Percentiles rank a stretch among this genome's conserved stretches.
Evolutionary conservation across 2,329 filamentous ascomycete genomes (phyloP).

Genomic region (Aphanoascus verrucosus): DNA sequence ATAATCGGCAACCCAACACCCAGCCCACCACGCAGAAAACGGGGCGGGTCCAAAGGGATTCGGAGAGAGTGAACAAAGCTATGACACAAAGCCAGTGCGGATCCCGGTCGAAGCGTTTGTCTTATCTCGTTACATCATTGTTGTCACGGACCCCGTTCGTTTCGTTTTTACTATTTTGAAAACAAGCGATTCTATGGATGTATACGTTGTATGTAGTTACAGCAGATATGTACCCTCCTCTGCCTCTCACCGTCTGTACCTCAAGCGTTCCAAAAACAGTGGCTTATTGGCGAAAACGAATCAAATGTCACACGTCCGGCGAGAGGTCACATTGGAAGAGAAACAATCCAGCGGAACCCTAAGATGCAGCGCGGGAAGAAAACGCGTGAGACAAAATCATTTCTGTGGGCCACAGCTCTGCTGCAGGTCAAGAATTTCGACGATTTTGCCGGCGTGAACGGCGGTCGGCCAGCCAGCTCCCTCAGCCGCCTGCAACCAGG

Average conservation of each 20-base stretch:
- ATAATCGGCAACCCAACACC: neutral
- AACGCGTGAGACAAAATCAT: too few relatives aligned
- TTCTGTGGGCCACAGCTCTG: too few relatives aligned
- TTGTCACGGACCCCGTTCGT: neutral
- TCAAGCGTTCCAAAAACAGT: neutral
- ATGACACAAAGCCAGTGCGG: neutral
- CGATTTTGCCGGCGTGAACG: too few relatives aligned
- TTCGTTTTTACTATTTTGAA: neutral
- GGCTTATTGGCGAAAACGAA: constrained; percentile 1
- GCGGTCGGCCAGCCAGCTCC: too few relatives aligned
- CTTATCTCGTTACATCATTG: neutral
- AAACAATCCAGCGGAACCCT: neutral
- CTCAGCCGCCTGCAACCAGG: neutral
- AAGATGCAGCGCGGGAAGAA: too few relatives aligned
- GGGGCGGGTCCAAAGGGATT: neutral
- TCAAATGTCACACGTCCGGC: neutral
- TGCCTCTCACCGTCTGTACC: neutral
- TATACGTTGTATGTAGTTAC: neutral
- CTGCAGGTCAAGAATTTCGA: too few relatives aligned
- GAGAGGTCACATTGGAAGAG: neutral
- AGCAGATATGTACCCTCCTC: neutral
- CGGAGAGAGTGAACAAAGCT: neutral
- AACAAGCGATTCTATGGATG: neutral
- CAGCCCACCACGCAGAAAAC: neutral
- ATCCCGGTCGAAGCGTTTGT: neutral